Evolutionary conservation across 2,329 filamentous ascomycete species (phyloP).

Genomic region (Clarireedia sp.): DNA sequence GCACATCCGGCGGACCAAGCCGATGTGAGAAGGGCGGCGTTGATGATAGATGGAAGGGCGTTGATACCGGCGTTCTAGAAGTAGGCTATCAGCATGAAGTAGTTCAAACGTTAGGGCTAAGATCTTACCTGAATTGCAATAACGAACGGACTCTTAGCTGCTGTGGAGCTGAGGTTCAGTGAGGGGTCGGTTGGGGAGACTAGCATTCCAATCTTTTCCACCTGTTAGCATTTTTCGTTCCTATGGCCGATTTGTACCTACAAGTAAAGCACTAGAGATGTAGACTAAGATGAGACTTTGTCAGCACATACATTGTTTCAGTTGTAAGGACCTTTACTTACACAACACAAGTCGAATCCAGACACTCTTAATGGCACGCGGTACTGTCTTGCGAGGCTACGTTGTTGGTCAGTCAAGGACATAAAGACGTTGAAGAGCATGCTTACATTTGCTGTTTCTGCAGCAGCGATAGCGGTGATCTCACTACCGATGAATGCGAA

Average conservation of each 20-base stretch:
- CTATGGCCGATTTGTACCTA: too few relatives aligned
- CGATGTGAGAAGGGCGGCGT: slow-evolving; percentile 58
- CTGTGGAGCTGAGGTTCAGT: slow-evolving; percentile 30
- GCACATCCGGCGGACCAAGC: slow-evolving; percentile 54
- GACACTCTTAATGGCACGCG: slow-evolving; percentile 42
- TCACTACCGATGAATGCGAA: slow-evolving; percentile 45
- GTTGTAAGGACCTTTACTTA: too few relatives aligned
- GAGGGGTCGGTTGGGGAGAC: slow-evolving; percentile 45
- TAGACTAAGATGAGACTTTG: slow-evolving; percentile 33
- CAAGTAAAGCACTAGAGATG: slow-evolving; percentile 38
- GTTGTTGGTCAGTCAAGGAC: too few relatives aligned
- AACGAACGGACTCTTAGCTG: slow-evolving; percentile 56
- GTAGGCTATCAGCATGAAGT: too few relatives aligned
- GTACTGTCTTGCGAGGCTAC: slow-evolving; percentile 41
- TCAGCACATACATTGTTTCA: too few relatives aligned
- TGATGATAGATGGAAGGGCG: slow-evolving; percentile 62
- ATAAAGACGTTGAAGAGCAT: too few relatives aligned
- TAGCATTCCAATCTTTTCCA: slow-evolving; percentile 40
- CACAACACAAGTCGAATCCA: slow-evolving; percentile 48
- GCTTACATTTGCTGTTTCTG: slow-evolving; percentile 40
- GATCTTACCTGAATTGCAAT: slow-evolving; percentile 50
- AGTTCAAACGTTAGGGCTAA: too few relatives aligned
- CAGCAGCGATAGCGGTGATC: slow-evolving; percentile 46
- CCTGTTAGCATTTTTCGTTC: too few relatives aligned
- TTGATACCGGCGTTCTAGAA: slow-evolving; percentile 51